These are phyloP conservation scores for Daldinia grandis DNA, from an alignment of 495 filamentous ascomycete species.

Conservation along the genomic window DNA sequence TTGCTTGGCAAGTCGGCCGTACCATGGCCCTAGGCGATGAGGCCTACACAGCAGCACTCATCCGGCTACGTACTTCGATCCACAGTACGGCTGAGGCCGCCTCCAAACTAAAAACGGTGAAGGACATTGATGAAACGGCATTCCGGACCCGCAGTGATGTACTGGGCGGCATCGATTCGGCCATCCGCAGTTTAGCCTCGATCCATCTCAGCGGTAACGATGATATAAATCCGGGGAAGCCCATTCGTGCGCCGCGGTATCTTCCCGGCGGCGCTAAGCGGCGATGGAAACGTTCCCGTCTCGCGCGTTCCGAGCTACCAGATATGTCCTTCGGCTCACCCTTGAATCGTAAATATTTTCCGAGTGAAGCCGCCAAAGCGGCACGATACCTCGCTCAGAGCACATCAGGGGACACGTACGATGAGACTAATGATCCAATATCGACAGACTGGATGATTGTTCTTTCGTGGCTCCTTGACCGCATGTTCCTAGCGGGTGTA, in stretches of 20 bases:
- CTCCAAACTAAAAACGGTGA: background rate
- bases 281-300: conserved; percentile 20
- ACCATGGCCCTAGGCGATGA: conserved; percentile 42
- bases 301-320: conserved; percentile 3
- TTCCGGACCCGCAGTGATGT: background rate
- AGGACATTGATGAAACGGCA: background rate
- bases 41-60: background rate
- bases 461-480: conserved; percentile 50
- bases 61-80: background rate
- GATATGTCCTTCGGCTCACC: conserved; percentile 1
- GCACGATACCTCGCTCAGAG: conserved; percentile 13
- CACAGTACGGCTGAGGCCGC: background rate
- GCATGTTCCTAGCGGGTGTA: conserved; percentile 47
- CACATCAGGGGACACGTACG: conserved; percentile 32
- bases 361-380: conserved; percentile 10
- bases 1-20: conserved; percentile 59
- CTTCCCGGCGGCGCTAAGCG: conserved; percentile 14
- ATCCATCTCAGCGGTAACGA: conserved; percentile 21
- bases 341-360: conserved; percentile 4
- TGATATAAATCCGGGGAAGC: background rate
- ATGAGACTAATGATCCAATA: conserved; percentile 45
- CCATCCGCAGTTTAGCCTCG: conserved; percentile 11
- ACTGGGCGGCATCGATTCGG: background rate
- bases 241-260: background rate
- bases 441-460: conserved; percentile 50